Conservation (phyloP, 192 early-diverging fungal species). For the Umbelopsis isabellina region DNA sequence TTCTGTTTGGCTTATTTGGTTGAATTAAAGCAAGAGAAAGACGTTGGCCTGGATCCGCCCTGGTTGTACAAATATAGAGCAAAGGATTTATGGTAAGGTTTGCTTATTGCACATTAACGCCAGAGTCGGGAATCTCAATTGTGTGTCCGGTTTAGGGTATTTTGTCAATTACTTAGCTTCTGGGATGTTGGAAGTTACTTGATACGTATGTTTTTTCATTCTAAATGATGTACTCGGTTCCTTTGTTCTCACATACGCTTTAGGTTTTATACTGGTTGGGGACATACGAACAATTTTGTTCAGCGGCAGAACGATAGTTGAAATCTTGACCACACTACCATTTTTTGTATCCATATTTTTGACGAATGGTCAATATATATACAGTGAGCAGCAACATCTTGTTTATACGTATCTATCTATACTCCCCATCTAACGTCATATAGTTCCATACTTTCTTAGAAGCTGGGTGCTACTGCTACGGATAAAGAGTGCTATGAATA, state of each 20-base stretch:
- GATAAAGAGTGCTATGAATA: constrained; percentile 58
- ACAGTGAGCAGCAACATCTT: constrained; percentile 25
- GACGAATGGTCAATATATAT: constrained; percentile 48
- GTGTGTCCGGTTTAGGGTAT: constrained; percentile 7
- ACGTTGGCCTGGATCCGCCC: constrained; percentile 39
- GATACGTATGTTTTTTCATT: constrained; percentile 30
- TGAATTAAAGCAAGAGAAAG: constrained; percentile 51
- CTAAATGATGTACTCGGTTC: background rate
- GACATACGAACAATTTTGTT: constrained; percentile 44
- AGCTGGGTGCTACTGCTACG: constrained; percentile 58
- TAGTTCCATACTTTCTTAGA: constrained; percentile 67
- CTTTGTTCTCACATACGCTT: background rate
- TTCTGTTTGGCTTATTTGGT: constrained; percentile 65
- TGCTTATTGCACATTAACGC: background rate
- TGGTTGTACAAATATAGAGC: constrained; percentile 61
- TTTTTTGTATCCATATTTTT: constrained; percentile 54
- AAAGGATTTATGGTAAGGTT: constrained; percentile 45
- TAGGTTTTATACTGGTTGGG: constrained; percentile 28
- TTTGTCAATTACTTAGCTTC: constrained; percentile 28
- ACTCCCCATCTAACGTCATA: background rate
- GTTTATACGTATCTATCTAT: background rate
- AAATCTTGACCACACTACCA: constrained; percentile 54
- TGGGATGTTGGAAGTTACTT: constrained; percentile 40
- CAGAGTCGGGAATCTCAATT: background rate
- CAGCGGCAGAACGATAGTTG: constrained; percentile 49